Evolutionary conservation across 495 filamentous ascomycete species (phyloP).

Genomic region (Neurospora africana): DNA sequence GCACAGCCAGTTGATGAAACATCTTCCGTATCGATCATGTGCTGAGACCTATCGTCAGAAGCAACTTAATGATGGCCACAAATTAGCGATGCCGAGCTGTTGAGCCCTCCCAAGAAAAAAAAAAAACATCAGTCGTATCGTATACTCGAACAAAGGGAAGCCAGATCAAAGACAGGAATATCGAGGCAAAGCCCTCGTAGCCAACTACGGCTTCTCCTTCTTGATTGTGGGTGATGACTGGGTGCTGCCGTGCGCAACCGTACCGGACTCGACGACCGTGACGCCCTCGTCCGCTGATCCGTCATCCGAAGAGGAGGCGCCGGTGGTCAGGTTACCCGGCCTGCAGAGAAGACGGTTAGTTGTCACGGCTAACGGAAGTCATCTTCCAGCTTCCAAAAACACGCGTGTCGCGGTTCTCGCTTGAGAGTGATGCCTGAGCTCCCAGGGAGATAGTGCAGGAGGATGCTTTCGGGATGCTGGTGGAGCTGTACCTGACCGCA

Average conservation of each 20-base stretch:
- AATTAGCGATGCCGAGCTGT: slow-evolving; percentile 15
- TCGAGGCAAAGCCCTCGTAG: slow-evolving; percentile 2
- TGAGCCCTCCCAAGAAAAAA: slow-evolving; percentile 7
- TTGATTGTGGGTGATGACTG: slow-evolving; percentile 40
- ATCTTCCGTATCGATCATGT: slow-evolving; percentile 19
- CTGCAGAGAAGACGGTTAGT: slow-evolving; percentile 20
- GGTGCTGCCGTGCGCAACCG: slow-evolving; percentile 37
- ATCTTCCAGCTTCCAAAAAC: slow-evolving; percentile 4
- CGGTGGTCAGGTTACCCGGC: slow-evolving; percentile 14
- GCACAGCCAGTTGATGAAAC: not conserved
- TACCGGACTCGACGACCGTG: slow-evolving; percentile 41
- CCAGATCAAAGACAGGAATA: slow-evolving; percentile 1
- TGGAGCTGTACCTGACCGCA: slow-evolving; percentile 18
- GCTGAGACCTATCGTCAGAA: slow-evolving; percentile 8
- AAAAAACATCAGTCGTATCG: slow-evolving; percentile 11
- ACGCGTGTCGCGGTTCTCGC: not conserved
- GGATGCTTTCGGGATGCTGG: not conserved
- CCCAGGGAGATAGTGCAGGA: not conserved
- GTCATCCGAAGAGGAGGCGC: slow-evolving; percentile 29
- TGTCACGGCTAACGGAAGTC: slow-evolving; percentile 3
- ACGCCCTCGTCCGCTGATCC: slow-evolving; percentile 35
- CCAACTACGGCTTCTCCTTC: slow-evolving; percentile 27
- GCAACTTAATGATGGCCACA: slow-evolving; percentile 20
- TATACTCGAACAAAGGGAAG: slow-evolving; percentile 7
- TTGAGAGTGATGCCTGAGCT: not conserved